Base-by-base conservation (phyloP, 192 early-diverging fungal species). In the Geranomyces variabilis region DNA sequence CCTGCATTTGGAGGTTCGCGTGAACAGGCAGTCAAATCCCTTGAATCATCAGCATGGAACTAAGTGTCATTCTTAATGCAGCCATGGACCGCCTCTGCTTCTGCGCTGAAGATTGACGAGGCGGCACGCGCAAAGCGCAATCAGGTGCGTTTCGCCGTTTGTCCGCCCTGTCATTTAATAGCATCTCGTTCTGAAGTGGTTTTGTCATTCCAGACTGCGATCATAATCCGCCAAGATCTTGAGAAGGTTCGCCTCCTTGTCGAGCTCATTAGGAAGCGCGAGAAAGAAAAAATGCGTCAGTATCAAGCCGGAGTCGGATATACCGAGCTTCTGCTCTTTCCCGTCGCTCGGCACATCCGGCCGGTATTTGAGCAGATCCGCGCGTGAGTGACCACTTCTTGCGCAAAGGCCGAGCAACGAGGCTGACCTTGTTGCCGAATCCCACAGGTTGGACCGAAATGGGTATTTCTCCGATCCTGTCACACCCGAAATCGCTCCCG, bases 1-100 rank as follows among this genome's bases (percentile, higher is more conserved):
- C 55, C 82, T 99, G 30, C 95, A 98, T 74, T 79, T 99, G 73
- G 96, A 98, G 81, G 90, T 91, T n/a, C n/a, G 77, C 29, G 63
- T 22, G n/a, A 12, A 36, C 53, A 22, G 1, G 14, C 34, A 9
- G 6, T 26, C 55, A 29, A 28, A 21, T 36, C 12, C 6, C 56
- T 41, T 74, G 45, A 9, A 30, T 30, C 3, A 46, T 0, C 44
- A 29, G 2, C 43, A 36, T n/a, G 15, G 14, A 31, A 62, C 14
- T 57, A 24, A 14, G 4, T 30, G 29, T n/a, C 28, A 46, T 48
- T 30, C 31, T 21, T 73, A 31, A 43, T 33, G 9, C 53, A 90
- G 86, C 95, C 94, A 14, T 96, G 94, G 95, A 96, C 21, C 82
- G 88, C 76, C 17, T 67, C 70, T 24, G 43, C 78, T 0, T 55